phyloP scores from a whole-genome alignment of 495 filamentous ascomycete species.

The Xylaria cubensis region DNA sequence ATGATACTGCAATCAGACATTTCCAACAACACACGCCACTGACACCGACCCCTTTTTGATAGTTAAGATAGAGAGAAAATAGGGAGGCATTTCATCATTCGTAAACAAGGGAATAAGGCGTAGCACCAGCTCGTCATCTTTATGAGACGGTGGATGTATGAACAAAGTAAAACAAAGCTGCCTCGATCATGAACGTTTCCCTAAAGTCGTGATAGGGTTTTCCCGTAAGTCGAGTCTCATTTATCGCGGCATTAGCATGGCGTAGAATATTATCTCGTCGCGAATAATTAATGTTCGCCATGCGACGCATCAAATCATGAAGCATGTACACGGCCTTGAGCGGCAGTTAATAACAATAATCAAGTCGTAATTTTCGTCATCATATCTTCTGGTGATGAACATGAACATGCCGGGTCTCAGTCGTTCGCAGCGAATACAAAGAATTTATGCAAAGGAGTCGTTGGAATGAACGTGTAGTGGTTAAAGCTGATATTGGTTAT shows the following conservation, averaged over 20 bases:
- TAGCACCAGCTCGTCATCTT: conserved; percentile 33
- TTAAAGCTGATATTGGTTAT: background rate
- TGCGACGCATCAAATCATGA: conserved; percentile 44
- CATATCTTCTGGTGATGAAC: conserved; percentile 40
- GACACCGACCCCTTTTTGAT: conserved; percentile 46
- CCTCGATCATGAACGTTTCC: conserved; percentile 44
- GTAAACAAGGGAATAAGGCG: conserved; percentile 40
- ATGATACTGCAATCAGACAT: conserved; percentile 48
- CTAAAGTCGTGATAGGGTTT: conserved; percentile 40
- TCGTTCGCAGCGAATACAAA: conserved; percentile 47
- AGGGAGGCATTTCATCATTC: conserved; percentile 45
- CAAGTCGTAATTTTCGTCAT: conserved; percentile 52
- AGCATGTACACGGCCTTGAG: conserved; percentile 41
- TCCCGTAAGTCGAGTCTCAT: conserved; percentile 39
- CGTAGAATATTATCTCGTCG: conserved; percentile 31
- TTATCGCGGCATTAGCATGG: conserved; percentile 35
- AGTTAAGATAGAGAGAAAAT: conserved; percentile 37
- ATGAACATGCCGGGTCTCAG: conserved; percentile 42
- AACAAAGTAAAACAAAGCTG: conserved; percentile 42
- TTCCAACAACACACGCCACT: conserved; percentile 45
- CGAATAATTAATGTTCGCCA: conserved; percentile 43
- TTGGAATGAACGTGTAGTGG: conserved; percentile 30
- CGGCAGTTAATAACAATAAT: conserved; percentile 46
- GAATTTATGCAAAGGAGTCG: conserved; percentile 33
- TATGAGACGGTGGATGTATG: conserved; percentile 33